A percentile compares a stretch with the other conserved stretches of the same genome.
Evolutionary conservation across 2,329 filamentous ascomycete species (phyloP).

Genomic region (Microsporum ferrugineum): DNA sequence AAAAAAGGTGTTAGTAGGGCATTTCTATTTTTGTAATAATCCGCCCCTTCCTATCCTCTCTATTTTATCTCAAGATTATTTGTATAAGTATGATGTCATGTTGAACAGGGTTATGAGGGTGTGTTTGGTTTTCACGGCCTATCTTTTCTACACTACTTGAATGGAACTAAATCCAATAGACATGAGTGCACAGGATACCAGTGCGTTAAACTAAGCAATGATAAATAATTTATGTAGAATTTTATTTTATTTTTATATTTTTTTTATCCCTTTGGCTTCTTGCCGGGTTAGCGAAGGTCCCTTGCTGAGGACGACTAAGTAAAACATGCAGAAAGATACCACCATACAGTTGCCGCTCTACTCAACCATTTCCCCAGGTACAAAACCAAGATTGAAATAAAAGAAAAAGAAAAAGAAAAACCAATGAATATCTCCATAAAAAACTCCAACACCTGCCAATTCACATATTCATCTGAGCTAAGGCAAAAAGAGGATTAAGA

Average conservation of each 20-base stretch:
- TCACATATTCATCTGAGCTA: neutral
- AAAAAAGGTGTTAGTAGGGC: neutral
- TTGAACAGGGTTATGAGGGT: neutral
- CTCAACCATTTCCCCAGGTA: neutral
- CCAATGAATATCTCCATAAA: neutral
- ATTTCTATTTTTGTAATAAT: constrained; percentile 1
- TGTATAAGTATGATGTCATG: neutral
- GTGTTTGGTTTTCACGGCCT: neutral
- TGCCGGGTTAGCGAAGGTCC: neutral
- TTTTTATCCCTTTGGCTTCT: neutral
- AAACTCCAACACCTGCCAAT: neutral
- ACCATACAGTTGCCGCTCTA: neutral
- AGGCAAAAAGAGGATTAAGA: neutral
- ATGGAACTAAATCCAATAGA: neutral
- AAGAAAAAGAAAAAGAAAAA: neutral
- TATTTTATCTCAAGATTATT: neutral
- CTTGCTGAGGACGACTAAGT: neutral
- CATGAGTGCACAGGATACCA: neutral
- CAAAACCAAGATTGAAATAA: neutral
- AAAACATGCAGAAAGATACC: neutral
- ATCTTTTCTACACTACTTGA: neutral
- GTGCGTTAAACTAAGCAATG: neutral
- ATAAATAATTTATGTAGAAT: neutral
- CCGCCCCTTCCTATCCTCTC: neutral
- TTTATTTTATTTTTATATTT: neutral